Conservation (phyloP, 2,329 filamentous ascomycete genomes). For the Penicillium crustosum region DNA sequence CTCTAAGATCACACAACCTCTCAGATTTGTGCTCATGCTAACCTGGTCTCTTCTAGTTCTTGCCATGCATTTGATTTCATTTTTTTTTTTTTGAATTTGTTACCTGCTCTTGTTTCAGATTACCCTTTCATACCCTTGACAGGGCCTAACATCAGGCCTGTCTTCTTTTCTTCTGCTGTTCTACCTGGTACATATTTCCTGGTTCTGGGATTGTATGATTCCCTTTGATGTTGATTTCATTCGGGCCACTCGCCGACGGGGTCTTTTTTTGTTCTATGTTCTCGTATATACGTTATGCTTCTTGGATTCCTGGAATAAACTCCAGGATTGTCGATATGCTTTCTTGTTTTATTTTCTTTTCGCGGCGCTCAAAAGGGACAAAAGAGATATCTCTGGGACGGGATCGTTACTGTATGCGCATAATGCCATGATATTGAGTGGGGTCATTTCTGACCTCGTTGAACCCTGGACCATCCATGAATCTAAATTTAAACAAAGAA, state of each 20-base stretch:
- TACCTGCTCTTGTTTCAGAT: slow-evolving; percentile 9
- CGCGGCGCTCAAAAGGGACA: slow-evolving; percentile 25
- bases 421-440: slow-evolving; percentile 24
- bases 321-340: slow-evolving; percentile 17
- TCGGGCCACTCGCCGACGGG: background rate
- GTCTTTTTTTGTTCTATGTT: background rate
- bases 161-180: slow-evolving; percentile 12
- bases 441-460: slow-evolving; percentile 6
- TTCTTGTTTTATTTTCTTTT: slow-evolving; percentile 10
- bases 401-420: slow-evolving; percentile 19
- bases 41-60: slow-evolving; percentile 35
- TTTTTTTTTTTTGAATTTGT: slow-evolving; percentile 5
- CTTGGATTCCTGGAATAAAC: background rate
- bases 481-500: background rate
- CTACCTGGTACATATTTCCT: slow-evolving; percentile 18
- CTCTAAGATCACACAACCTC: background rate
- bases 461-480: background rate
- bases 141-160: slow-evolving; percentile 9
- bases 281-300: slow-evolving; percentile 21
- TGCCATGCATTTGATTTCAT: slow-evolving; percentile 47
- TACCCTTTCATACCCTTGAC: slow-evolving; percentile 18
- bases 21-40: slow-evolving; percentile 8
- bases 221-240: slow-evolving; percentile 6
- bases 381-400: slow-evolving; percentile 25
- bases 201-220: slow-evolving; percentile 26